Evolutionary conservation across 768 basidiomycete species (phyloP).

Genomic region (Leccinum subtestaceum): DNA sequence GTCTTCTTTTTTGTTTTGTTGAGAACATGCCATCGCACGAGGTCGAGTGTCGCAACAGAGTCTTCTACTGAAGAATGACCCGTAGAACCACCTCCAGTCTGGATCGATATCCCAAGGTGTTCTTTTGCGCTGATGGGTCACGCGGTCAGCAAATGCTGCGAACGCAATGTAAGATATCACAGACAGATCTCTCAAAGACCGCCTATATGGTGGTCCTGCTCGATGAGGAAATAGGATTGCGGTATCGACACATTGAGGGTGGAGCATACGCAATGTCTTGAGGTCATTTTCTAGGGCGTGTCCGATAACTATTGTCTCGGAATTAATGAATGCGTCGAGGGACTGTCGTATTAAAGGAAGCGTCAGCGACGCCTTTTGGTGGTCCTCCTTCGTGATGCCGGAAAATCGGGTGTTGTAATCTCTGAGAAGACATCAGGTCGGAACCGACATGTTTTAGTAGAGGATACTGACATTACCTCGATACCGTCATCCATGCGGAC

Average conservation of each 20-base stretch:
- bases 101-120: slow-evolving; percentile 77
- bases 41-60: slow-evolving; percentile 82
- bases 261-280: slow-evolving; percentile 84
- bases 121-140: slow-evolving; percentile 63
- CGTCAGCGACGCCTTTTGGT: slow-evolving; percentile 61
- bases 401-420: slow-evolving; percentile 94
- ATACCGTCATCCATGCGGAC: slow-evolving; percentile 81
- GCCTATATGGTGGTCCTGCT: slow-evolving; percentile 70
- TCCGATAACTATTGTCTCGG: slow-evolving; percentile 85
- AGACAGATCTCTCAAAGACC: slow-evolving; percentile 81
- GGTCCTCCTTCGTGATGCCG: slow-evolving; percentile 62
- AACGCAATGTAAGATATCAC: slow-evolving; percentile 7
- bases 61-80: slow-evolving; percentile 94
- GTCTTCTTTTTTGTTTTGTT: slow-evolving; percentile 46
- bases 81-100: slow-evolving; percentile 65
- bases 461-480: slow-evolving; percentile 60
- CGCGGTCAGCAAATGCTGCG: slow-evolving; percentile 9
- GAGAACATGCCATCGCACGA: slow-evolving; percentile 79
- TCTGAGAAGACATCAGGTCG: slow-evolving; percentile 37
- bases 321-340: slow-evolving; percentile 68
- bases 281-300: slow-evolving; percentile 94
- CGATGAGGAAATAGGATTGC: slow-evolving; percentile 84
- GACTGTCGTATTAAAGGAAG: slow-evolving; percentile 64
- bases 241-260: slow-evolving; percentile 84
- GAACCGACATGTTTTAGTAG: not conserved